Conservation (phyloP, 352 stramenopile species). For the Phytophthora sp. region DNA sequence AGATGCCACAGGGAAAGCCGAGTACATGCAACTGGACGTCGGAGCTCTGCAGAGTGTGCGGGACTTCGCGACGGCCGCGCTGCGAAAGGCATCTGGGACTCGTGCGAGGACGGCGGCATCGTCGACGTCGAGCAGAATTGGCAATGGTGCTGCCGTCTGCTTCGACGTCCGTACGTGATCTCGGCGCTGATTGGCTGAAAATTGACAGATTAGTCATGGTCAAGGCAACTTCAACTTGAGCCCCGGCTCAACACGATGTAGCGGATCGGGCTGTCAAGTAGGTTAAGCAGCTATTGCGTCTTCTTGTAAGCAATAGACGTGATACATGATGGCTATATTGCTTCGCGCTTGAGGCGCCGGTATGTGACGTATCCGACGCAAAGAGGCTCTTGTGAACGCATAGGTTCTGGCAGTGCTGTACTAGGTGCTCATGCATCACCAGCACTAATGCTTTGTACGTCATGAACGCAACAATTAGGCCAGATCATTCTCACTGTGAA, state of each 20-base stretch:
- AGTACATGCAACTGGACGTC: constrained; percentile 39
- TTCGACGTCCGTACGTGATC: constrained; percentile 1
- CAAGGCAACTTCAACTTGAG: constrained; percentile 24
- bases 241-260: constrained; percentile 15
- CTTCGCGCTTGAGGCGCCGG: no score
- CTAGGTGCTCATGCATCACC: no score
- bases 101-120: constrained; percentile 51
- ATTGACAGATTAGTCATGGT: constrained; percentile 17
- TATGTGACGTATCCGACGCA: no score
- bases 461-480: no score
- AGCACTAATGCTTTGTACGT: no score
- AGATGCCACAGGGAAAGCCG: not conserved
- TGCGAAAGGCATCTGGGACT: constrained; percentile 43
- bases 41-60: constrained; percentile 17
- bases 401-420: no score
- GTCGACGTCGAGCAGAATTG: not conserved
- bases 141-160: not conserved
- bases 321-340: no score
- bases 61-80: constrained; percentile 41
- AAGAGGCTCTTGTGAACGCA: no score
- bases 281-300: no score
- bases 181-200: constrained; percentile 35
- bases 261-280: no score
- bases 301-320: no score
- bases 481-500: no score